Evolutionary conservation across 441 rosid species (phyloP).

Genomic region (Adansonia grandidieri): DNA sequence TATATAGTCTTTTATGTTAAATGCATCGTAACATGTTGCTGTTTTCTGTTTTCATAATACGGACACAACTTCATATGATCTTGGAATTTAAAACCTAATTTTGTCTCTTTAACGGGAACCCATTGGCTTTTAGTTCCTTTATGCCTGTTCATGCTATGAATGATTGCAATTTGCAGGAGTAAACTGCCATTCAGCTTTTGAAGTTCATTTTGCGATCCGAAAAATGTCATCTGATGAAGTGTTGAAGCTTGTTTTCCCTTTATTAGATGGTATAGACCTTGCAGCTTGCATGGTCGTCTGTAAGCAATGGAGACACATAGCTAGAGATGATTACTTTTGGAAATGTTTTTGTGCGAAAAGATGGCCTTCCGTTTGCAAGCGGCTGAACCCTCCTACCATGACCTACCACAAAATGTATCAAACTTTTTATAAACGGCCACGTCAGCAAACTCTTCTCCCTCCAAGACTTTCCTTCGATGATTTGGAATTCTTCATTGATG

Average conservation of each 20-base stretch:
- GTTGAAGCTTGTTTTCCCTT: conserved; percentile 78
- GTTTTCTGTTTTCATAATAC: neutral
- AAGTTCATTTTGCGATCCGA: conserved; percentile 22
- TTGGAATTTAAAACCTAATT: neutral
- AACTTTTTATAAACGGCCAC: conserved; percentile 57
- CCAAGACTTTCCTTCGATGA: conserved; percentile 74
- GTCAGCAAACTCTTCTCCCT: conserved; percentile 56
- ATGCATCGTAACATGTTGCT: too few relatives aligned
- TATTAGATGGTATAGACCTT: conserved; percentile 75
- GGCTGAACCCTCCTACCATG: conserved; percentile 57
- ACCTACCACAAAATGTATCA: conserved; percentile 73
- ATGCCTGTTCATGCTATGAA: neutral
- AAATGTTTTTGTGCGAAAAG: conserved; percentile 56
- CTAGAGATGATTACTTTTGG: conserved; percentile 87
- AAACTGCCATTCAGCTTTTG: neutral
- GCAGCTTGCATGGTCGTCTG: conserved; percentile 79
- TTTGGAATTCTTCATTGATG: conserved; percentile 80
- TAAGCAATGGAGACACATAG: conserved; percentile 78
- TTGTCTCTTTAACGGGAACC: conserved; percentile 2
- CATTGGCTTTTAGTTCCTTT: neutral
- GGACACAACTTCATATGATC: neutral
- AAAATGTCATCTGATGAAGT: conserved; percentile 68
- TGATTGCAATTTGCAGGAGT: conserved; percentile 19
- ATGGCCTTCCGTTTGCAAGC: conserved; percentile 93
- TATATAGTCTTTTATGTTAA: too few relatives aligned